Evolutionary conservation across 768 basidiomycete genomes (phyloP), one percentile per base, ranked within the genome.

Genomic region (Lepiota brunneoincarnata): DNA sequence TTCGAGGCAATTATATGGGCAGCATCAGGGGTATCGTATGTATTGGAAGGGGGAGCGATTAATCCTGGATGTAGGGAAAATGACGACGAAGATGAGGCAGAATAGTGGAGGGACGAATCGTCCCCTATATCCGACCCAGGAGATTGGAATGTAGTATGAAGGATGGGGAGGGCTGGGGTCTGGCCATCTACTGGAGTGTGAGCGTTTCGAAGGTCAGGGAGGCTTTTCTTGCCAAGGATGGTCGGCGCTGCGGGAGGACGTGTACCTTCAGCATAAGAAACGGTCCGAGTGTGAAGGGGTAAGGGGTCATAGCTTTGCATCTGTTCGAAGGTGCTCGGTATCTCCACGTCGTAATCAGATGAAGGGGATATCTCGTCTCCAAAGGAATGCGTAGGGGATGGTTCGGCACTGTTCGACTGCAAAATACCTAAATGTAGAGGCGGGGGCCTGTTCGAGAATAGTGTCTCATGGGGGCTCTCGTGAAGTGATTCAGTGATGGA

Each of bases 151-250:
- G 38, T 18, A 4, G 17, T 41, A 11, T 15, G 53, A 21, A 20
- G 2, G 26, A 46, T 21, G 17, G 45, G 21, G 14, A 51, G 46
- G 40, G 39, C 48, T 12, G 58, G 49, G n/a, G 54, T 42, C 12
- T 38, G 38, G 4, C 34, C 47, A 37, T 57, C 57, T 1, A 48
- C 42, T 34, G 57, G 50, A 37, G 49, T 57, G 24, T 55, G 44
- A 4, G 44, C 57, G 18, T 43, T 54, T 24, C 89, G 80, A 43
- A 96, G 73, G 64, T 97, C 93, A 6, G 94, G 93, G 53, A 96
- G 75, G 54, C 91, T 93, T 70, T 94, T 91, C 75, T 92, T 94
- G 31, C 75, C 75, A 2, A 38, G 21, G 18, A 54, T 44, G 6
- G 38, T 23, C 14, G 53, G 18, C 14, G 39, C 24, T 17, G 40